Base-by-base conservation (phyloP, 1,139 yeast genomes). In the Geotrichum phurueaensis region DNA sequence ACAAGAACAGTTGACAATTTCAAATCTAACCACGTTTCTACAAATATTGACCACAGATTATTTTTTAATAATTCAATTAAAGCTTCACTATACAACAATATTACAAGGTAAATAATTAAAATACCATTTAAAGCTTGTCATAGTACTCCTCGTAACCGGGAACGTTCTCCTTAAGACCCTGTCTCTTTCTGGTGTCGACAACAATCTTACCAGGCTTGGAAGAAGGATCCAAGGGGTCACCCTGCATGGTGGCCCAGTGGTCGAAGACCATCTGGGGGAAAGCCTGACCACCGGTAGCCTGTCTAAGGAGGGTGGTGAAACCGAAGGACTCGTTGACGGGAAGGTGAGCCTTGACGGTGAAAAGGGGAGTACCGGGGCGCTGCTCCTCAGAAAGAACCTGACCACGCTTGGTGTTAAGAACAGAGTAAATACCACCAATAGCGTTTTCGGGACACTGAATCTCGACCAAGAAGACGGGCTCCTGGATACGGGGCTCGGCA, bases 251-350 rank as follows among this genome's bases (percentile, higher is more conserved):
- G 70, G 90, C 84, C 98, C 98, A 94, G 81, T 94, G 99, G 80
- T 92, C 98, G 82, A 94, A 94, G 81, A 94, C 94, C 96, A 94
- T 86, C 85, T 92, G 98, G 83, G 99, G 99, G 98, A 94, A 94
- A 80, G 99, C 99, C 86, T 94, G 99, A 82, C 99, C 99, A 89
- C 97, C 97, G 76, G 99, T 94, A 77, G 98, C 97, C 84, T 92
- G 97, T 87, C 99, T 91, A 79, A 94, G 89, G 77, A 91, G 96
- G 83, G 96, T 94, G 75, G 97, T 88, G 97, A 94, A 94, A 88
- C 99, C 99, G 87, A 94, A 94, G 66, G 99, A 94, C 86, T 94
- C 99, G 84, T 94, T 94, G 76, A 94, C 98, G 80, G 99, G 99
- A 82, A 92, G 84, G 96, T 90, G 89, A 75, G 98, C 98, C 89